Evolutionary conservation across 176 grass and related monocot genomes (phyloP).

Genomic region (Alopecurus myosuroides): DNA sequence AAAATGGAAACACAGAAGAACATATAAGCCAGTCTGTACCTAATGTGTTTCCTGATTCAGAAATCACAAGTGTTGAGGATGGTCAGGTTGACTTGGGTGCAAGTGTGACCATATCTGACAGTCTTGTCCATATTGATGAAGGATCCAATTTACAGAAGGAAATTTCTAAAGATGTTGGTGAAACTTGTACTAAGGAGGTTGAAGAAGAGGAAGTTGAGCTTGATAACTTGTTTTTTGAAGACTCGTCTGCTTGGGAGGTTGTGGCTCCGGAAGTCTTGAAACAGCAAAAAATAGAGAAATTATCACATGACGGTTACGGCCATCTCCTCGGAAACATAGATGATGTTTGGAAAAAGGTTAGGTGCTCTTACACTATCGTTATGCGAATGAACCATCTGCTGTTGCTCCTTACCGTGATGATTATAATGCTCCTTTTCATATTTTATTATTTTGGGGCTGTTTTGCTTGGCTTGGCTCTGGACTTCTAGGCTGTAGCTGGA

Average conservation of each 20-base stretch:
- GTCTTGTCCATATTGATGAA: conserved; percentile 38
- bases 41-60: conserved; percentile 10
- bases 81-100: conserved; percentile 8
- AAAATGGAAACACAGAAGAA: conserved; percentile 24
- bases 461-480: neutral
- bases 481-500: neutral
- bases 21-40: conserved; percentile 16
- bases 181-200: conserved; percentile 36
- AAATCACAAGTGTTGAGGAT: conserved; percentile 24
- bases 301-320: conserved; percentile 56
- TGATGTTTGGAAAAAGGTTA: conserved; percentile 94
- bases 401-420: neutral
- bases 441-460: conserved; percentile 2
- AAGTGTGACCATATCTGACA: conserved; percentile 33
- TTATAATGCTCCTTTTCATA: neutral
- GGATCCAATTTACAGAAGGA: conserved; percentile 25
- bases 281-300: conserved; percentile 55
- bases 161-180: conserved; percentile 21
- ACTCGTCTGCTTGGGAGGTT: conserved; percentile 44
- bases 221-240: conserved; percentile 78
- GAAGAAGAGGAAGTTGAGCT: conserved; percentile 82
- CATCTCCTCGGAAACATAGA: conserved; percentile 89
- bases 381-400: neutral
- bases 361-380: conserved; percentile 2
- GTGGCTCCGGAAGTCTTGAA: conserved; percentile 56